Conservation (phyloP, 306 rosid species). For the Rosa persica region DNA sequence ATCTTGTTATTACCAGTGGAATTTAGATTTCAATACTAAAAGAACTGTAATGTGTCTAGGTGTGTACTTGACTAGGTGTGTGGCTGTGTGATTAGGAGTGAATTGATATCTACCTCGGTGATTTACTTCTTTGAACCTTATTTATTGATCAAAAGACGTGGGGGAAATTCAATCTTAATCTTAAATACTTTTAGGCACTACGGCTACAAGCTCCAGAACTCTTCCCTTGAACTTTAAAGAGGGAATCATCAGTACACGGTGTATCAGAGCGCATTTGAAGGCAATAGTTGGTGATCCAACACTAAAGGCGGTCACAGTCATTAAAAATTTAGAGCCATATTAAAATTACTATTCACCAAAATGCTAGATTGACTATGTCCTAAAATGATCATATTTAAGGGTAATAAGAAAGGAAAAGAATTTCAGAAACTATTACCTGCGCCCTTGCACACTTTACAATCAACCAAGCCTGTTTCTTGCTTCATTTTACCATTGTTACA, state of each 20-base stretch:
- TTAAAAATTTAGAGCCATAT: not conserved
- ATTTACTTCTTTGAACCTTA: not conserved
- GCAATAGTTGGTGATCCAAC: slow-evolving; percentile 7
- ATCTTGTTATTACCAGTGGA: not conserved
- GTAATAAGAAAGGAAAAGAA: not conserved
- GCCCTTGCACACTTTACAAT: slow-evolving; percentile 95
- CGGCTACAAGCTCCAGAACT: not conserved
- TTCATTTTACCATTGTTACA: slow-evolving; percentile 90
- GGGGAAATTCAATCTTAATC: not conserved
- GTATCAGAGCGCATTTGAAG: not conserved
- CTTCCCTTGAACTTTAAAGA: not conserved
- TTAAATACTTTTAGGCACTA: not conserved
- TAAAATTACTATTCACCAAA: not conserved
- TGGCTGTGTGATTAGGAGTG: not conserved
- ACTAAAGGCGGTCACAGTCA: not conserved
- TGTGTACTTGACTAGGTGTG: not conserved
- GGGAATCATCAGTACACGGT: not conserved
- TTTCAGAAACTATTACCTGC: slow-evolving; percentile 63
- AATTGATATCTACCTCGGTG: not conserved
- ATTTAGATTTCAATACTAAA: not conserved
- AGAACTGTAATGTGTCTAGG: not conserved
- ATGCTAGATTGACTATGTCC: not conserved
- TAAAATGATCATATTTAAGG: not conserved
- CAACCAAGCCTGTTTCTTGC: slow-evolving; percentile 60
- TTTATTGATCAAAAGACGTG: not conserved